Conservation (phyloP, 441 rosid genomes). For the Populus hybrid region DNA sequence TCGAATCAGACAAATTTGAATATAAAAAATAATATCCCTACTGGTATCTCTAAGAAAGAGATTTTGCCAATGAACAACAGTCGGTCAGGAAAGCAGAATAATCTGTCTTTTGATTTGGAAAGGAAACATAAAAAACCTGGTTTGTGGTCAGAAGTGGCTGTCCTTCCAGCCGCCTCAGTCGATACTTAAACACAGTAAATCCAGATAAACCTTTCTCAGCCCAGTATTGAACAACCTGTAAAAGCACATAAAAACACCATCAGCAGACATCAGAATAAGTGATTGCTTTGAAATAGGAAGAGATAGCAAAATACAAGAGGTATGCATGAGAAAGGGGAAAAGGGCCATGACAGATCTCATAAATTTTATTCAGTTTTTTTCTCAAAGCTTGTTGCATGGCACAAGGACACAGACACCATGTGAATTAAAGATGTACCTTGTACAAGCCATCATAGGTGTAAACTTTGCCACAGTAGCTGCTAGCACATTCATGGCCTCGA, state of each 20-base stretch:
- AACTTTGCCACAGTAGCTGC: constrained; percentile 63
- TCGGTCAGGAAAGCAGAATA: background rate
- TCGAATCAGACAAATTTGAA: background rate
- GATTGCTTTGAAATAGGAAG: background rate
- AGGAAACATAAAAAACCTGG: constrained; percentile 44
- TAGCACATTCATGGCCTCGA: constrained; percentile 67
- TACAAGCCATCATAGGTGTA: constrained; percentile 90
- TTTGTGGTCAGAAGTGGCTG: constrained; percentile 70
- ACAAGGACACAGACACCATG: background rate
- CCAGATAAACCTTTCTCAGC: constrained; percentile 81
- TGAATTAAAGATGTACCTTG: constrained; percentile 37
- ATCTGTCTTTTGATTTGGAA: background rate
- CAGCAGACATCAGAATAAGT: background rate
- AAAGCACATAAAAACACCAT: constrained; percentile 1
- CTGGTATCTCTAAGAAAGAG: background rate
- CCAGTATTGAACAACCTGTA: constrained; percentile 67
- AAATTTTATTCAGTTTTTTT: background rate
- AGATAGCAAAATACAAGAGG: background rate
- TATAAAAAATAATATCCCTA: background rate
- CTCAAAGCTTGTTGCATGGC: background rate
- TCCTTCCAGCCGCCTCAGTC: constrained; percentile 53
- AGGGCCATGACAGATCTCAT: background rate
- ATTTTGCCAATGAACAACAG: background rate
- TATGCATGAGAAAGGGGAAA: background rate
- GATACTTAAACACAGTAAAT: constrained; percentile 65